Evolutionary conservation across 257 asterid species (phyloP).

Genomic region (Haberlea rhodopensis): DNA sequence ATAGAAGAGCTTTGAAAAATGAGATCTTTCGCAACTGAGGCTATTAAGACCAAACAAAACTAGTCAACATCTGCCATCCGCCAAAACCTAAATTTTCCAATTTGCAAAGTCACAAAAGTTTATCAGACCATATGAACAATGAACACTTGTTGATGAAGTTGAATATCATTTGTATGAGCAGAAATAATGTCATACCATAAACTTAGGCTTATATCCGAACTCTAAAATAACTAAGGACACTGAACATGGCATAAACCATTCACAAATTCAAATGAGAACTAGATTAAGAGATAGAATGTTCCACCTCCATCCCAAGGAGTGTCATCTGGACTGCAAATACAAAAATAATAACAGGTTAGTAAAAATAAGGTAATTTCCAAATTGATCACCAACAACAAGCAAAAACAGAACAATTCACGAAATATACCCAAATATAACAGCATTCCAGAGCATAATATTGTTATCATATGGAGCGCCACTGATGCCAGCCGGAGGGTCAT

Average conservation of each 20-base stretch:
- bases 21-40: background rate
- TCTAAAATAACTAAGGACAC: background rate
- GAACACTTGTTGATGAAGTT: background rate
- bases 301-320: conserved; percentile 99
- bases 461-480: conserved; percentile 93
- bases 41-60: background rate
- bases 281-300: conserved; percentile 5
- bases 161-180: background rate
- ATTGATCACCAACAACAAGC: background rate
- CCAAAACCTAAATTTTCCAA: background rate
- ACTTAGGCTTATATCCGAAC: background rate
- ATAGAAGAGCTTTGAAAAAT: background rate
- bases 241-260: background rate
- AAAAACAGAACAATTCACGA: conserved; percentile 10
- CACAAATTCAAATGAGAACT: background rate
- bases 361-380: background rate
- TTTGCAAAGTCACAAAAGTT: background rate
- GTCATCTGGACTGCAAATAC: conserved; percentile 79
- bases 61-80: background rate
- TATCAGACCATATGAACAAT: background rate
- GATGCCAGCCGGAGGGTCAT: conserved; percentile 94
- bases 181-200: background rate
- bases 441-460: conserved; percentile 93
- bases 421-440: conserved; percentile 82
- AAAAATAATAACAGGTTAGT: conserved; percentile 22